A percentile compares a stretch with the other conserved stretches of the same genome.
Conservation (phyloP, 1,139 yeast species). For the Yamadazyma aaseri region DNA sequence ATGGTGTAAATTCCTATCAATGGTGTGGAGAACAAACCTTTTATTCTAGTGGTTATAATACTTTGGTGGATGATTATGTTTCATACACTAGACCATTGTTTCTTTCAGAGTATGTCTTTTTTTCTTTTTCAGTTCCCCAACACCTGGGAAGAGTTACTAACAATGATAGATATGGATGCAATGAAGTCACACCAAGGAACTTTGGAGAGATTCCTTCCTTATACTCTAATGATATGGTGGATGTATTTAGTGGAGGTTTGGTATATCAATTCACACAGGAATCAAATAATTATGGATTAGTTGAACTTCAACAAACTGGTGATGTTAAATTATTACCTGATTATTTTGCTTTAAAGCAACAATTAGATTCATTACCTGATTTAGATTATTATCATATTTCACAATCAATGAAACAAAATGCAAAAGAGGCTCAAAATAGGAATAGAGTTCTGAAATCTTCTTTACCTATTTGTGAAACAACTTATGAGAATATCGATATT, state of each 20-base stretch:
- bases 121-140: background rate
- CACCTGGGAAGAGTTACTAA: background rate
- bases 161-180: slow-evolving; percentile 61
- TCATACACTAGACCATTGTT: slow-evolving; percentile 75
- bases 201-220: slow-evolving; percentile 78
- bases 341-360: slow-evolving; percentile 49
- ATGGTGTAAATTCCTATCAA: slow-evolving; percentile 93
- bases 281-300: slow-evolving; percentile 85
- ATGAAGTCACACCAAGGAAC: slow-evolving; percentile 72
- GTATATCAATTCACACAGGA: slow-evolving; percentile 92
- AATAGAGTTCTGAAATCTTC: slow-evolving; percentile 24
- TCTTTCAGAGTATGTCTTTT: slow-evolving; percentile 67
- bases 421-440: slow-evolving; percentile 24
- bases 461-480: slow-evolving; percentile 40
- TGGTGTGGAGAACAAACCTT: slow-evolving; percentile 96
- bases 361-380: slow-evolving; percentile 37
- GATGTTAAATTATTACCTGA: slow-evolving; percentile 55
- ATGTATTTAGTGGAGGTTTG: slow-evolving; percentile 87
- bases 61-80: slow-evolving; percentile 67
- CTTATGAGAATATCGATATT: slow-evolving; percentile 53
- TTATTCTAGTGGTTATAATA: slow-evolving; percentile 76
- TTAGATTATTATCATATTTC: slow-evolving; percentile 25
- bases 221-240: slow-evolving; percentile 71
- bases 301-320: slow-evolving; percentile 57
- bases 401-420: slow-evolving; percentile 25